Evolutionary conservation across 2,329 filamentous ascomycete species (phyloP).

Genomic region (Paraconiothyrium brasiliense): DNA sequence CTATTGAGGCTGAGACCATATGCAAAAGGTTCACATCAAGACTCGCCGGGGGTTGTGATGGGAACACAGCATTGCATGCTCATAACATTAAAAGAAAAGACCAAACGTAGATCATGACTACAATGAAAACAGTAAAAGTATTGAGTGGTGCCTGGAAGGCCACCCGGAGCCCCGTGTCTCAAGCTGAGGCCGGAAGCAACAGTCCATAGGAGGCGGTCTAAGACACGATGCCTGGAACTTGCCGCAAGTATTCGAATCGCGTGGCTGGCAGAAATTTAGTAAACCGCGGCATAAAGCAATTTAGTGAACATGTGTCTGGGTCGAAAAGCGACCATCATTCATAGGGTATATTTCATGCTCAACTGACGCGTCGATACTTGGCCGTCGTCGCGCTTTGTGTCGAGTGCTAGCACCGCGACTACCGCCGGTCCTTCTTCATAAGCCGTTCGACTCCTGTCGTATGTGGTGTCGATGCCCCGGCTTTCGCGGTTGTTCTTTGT

Average conservation of each 20-base stretch:
- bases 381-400: not conserved
- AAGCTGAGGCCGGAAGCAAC: conserved; percentile 9
- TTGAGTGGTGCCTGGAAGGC: not conserved
- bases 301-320: not conserved
- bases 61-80: not conserved
- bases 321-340: conserved; percentile 3
- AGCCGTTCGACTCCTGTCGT: not conserved
- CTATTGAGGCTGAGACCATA: conserved; percentile 1
- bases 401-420: not conserved
- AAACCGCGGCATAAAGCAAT: not conserved
- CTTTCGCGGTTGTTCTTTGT: not conserved
- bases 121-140: not conserved
- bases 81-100: not conserved
- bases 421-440: not conserved
- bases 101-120: not conserved
- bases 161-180: not conserved
- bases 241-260: not conserved
- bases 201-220: not conserved
- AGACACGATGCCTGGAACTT: not conserved
- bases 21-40: not conserved
- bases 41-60: conserved; percentile 2
- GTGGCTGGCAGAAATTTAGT: not conserved
- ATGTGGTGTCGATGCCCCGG: not conserved
- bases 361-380: not conserved
- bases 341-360: conserved; percentile 14